Evolutionary conservation across 106 monocot species (phyloP), one percentile per base, ranked within the genome.

Genomic region (Posidonia australis): DNA sequence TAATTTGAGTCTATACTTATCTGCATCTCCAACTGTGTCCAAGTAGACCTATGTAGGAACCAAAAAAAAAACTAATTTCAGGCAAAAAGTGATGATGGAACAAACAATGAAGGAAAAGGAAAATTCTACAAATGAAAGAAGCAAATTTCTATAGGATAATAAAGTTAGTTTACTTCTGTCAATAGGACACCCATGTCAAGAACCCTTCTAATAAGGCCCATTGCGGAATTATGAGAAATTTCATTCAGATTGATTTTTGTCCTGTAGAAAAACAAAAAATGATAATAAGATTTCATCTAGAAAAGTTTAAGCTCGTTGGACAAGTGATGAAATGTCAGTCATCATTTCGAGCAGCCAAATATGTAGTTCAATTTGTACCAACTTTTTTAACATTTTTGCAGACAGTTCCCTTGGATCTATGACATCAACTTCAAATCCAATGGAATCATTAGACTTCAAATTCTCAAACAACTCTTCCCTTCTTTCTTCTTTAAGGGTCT

Each of bases 11-110:
- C 75, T 74, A 51, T 98, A 98, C 57, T 98, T 98, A 13, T 91
- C 91, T 26, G 98, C 71, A 83, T 98, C 98, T 77, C 98, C 98
- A 67, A 98, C 98, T 19, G 98, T 98, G 63, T 98, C 98, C 19
- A 98, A 77, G 63, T 83, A 98, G 9, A 98, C 98, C 98, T 72
- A 13, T 5, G 41, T n/a, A 61, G 12, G 58, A 26, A 29, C 23
- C 25, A 49, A 13, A 49, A 0, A 17, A 11, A 49, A 3, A 3
- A 49, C n/a, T 13, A n/a, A 49, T 49, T 49, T 36, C 36, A 36
- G 7, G 36, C 2, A 36, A 7, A 36, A 2, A 10, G 12, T 49
- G 3, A 16, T 49, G 48, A n/a, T 17, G n/a, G n/a, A 17, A 17
- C 2, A 49, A 49, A 14, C 20, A 74, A 76, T 58, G 10, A 71